A percentile compares a stretch with the other conserved stretches of the same genome.
Evolutionary conservation across 2,329 filamentous ascomycete species (phyloP).

Genomic region (Chrysoporthe austroafricana): DNA sequence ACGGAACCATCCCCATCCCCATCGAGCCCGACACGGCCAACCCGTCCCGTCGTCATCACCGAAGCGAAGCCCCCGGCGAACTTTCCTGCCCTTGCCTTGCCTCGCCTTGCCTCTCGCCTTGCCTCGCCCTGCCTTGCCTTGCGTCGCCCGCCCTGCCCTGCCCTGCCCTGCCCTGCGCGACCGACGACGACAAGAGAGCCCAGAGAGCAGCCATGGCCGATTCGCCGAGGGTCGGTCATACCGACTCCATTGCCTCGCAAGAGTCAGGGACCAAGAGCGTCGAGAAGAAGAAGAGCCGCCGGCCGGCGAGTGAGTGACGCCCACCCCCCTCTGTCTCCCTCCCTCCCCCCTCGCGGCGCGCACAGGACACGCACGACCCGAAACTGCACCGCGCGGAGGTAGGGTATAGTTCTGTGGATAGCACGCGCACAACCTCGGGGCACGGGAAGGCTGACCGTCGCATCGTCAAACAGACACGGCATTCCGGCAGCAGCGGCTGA

Average conservation of each 20-base stretch:
- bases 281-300: constrained; percentile 88
- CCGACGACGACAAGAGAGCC: constrained; percentile 11
- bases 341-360: too few species aligned
- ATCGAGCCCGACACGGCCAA: constrained; percentile 3
- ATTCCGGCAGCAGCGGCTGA: constrained; percentile 93
- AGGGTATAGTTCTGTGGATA: too few species aligned
- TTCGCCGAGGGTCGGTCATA: constrained; percentile 47
- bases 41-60: constrained; percentile 12
- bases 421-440: background rate
- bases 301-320: constrained; percentile 76
- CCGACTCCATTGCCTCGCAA: constrained; percentile 60
- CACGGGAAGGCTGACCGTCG: constrained; percentile 15
- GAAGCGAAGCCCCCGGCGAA: background rate
- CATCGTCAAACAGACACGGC: constrained; percentile 72
- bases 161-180: background rate
- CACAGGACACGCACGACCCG: too few species aligned
- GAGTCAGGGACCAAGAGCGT: constrained; percentile 55
- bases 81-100: background rate
- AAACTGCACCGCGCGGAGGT: too few species aligned
- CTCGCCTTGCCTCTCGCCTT: background rate
- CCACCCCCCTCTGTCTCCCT: too few species aligned
- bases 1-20: background rate
- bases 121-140: too few species aligned
- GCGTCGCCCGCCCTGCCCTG: too few species aligned
- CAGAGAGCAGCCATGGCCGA: constrained; percentile 49